Evolutionary conservation across 1,284 basidiomycete species (phyloP).

Genomic region (Naganishia cerealis): DNA sequence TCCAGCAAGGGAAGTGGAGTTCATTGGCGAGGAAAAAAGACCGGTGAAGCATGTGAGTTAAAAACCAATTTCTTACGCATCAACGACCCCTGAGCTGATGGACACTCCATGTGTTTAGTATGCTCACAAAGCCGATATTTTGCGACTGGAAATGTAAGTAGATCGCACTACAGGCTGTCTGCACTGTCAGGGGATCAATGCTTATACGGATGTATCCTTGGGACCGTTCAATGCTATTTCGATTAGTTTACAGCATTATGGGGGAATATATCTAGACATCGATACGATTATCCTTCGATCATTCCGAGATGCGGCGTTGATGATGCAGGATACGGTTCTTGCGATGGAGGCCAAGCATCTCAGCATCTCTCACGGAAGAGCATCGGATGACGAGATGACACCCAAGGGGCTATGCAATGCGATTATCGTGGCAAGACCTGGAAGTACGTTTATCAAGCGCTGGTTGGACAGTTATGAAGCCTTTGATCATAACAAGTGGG

Average conservation of each 20-base stretch:
- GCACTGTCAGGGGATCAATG: not conserved
- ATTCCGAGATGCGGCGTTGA: conserved; percentile 39
- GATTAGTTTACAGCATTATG: conserved; percentile 46
- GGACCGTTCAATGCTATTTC: not conserved
- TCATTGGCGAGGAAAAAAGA: conserved; percentile 40
- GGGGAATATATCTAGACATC: conserved; percentile 56
- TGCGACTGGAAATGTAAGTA: conserved; percentile 49
- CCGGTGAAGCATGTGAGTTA: conserved; percentile 43
- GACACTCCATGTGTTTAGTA: conserved; percentile 35
- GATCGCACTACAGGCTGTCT: not conserved
- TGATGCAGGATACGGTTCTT: conserved; percentile 50
- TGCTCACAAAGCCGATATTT: conserved; percentile 55
- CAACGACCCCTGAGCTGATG: not conserved
- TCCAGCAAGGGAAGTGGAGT: conserved; percentile 40
- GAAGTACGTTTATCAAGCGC: conserved; percentile 47
- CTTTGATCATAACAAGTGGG: conserved; percentile 50
- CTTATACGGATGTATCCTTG: not conserved
- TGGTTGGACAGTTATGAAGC: conserved; percentile 50
- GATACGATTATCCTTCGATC: conserved; percentile 45
- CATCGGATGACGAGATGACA: conserved; percentile 42
- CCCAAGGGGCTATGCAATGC: conserved; percentile 56
- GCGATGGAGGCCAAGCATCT: conserved; percentile 50
- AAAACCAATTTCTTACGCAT: conserved; percentile 32
- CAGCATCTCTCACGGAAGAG: conserved; percentile 35
- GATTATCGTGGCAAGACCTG: conserved; percentile 51